Evolutionary conservation across 768 basidiomycete genomes (phyloP), one percentile per base, ranked within the genome.

Genomic region (Porpolomopsis calyptriformis): DNA sequence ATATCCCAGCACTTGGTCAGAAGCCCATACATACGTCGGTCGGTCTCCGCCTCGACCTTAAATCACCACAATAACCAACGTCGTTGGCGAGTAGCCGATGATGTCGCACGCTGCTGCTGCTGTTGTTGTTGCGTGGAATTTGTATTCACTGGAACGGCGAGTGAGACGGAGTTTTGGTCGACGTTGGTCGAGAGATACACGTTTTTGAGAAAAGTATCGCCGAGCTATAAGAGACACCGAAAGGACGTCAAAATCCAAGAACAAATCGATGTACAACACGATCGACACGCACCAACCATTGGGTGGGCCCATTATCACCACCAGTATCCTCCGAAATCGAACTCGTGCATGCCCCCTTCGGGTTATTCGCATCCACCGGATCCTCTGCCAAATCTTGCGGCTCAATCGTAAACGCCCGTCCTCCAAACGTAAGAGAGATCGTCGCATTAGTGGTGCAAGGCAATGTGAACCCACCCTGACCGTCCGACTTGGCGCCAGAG

Each of bases 301-400:
- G 71, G 2, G 64, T 71, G 9, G 73, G 29, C 7, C 29, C 29
- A 31, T 31, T 14, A 31, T 31, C 68, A 48, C 72, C 75, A 35
- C 76, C 80, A 35, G 86, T 64, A 37, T 72, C 59, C 3, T 81
- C 82, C 6, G 78, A 64, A 10, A 74, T 67, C 57, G 90, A 82
- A 10, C 85, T 82, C 44, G 82, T 53, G 59, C 89, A 92, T 51
- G 73, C 70, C 24, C 84, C 84, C 31, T 72, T 58, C 34, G 75
- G 78, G 54, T 67, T 53, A 52, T 70, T 60, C n/a, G 77, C 48
- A 40, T 82, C 73, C 3, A 72, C 53, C 40, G 63, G 70, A 24
- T 70, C 57, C 60, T 83, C 71, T 1, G 77, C 70, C 43, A 89
- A 63, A 59, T 89, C 83, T 43, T 70, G 64, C 2, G 83, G 69